A percentile compares a stretch with the other conserved stretches of the same genome.
Conservation (phyloP, 2,329 filamentous ascomycete species). For the Rutstroemia sydowiana region DNA sequence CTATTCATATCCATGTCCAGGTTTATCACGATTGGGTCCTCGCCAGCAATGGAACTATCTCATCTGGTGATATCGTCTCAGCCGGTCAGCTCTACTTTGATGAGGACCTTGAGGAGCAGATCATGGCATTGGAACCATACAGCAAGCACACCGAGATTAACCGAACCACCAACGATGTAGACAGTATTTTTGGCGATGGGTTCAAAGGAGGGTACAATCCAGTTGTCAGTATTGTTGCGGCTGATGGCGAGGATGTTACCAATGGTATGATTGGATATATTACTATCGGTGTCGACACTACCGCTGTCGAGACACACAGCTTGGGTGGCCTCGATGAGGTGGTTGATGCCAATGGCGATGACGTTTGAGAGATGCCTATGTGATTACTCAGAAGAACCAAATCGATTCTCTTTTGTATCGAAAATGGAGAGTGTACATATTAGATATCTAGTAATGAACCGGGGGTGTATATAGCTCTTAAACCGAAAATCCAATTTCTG, state of each 20-base stretch:
- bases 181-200: conserved; percentile 10
- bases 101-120: conserved; percentile 44
- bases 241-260: conserved; percentile 30
- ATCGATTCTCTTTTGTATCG: no score
- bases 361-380: no score
- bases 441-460: no score
- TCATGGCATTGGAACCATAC: conserved; percentile 43
- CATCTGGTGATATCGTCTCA: conserved; percentile 39
- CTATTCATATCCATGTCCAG: conserved; percentile 42
- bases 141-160: conserved; percentile 37
- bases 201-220: conserved; percentile 27
- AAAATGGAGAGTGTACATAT: no score
- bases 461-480: no score
- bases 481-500: no score
- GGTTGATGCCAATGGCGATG: no score
- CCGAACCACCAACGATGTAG: conserved; percentile 28
- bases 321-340: no score
- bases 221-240: conserved; percentile 27
- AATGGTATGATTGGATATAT: conserved; percentile 34
- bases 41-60: conserved; percentile 39
- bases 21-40: conserved; percentile 35
- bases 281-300: conserved; percentile 29
- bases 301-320: background rate
- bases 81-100: conserved; percentile 61
- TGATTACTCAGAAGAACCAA: no score